A percentile compares a stretch with the other conserved stretches of the same genome.
Evolutionary conservation across 306 rosid genomes (phyloP).

Genomic region (Cicer bijugum): DNA sequence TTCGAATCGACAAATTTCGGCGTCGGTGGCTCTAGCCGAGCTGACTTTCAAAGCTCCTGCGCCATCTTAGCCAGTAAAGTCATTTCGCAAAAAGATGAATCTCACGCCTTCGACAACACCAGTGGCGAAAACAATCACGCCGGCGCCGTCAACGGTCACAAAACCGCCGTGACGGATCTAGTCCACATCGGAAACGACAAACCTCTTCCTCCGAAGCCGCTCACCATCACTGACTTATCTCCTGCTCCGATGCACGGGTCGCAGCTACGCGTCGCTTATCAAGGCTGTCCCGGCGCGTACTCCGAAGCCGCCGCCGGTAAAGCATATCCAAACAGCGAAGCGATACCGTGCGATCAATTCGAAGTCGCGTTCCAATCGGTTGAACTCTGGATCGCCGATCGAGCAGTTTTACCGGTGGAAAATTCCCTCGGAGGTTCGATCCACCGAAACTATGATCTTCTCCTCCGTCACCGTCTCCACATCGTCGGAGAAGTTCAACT

Average conservation of each 20-base stretch:
- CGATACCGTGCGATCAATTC: slow-evolving; percentile 95
- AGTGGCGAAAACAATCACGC: slow-evolving; percentile 37
- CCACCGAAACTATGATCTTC: slow-evolving; percentile 91
- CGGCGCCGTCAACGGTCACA: slow-evolving; percentile 71
- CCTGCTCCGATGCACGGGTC: slow-evolving; percentile 98
- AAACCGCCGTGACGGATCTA: slow-evolving; percentile 57
- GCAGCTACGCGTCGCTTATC: slow-evolving; percentile 89
- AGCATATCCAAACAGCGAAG: slow-evolving; percentile 91
- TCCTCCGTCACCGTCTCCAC: slow-evolving; percentile 94
- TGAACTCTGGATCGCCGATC: slow-evolving; percentile 96
- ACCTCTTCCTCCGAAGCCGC: slow-evolving; percentile 57
- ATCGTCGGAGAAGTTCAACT: slow-evolving; percentile 95
- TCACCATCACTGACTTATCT: slow-evolving; percentile 76
- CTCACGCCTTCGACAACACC: slow-evolving; percentile 44
- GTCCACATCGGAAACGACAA: slow-evolving; percentile 63
- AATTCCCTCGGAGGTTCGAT: slow-evolving; percentile 97
- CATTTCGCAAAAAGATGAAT: slow-evolving; percentile 53
- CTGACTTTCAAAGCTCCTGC: slow-evolving; percentile 89
- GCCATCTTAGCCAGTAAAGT: slow-evolving; percentile 85
- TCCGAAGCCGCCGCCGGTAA: slow-evolving; percentile 96
- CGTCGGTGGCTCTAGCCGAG: slow-evolving; percentile 49
- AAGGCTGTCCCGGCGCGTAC: slow-evolving; percentile 96
- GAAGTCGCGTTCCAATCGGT: slow-evolving; percentile 97
- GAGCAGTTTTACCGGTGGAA: slow-evolving; percentile 85
- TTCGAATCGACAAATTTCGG: slow-evolving; percentile 55